Base-by-base conservation (phyloP, 768 basidiomycete species). In the Suillus americanus region DNA sequence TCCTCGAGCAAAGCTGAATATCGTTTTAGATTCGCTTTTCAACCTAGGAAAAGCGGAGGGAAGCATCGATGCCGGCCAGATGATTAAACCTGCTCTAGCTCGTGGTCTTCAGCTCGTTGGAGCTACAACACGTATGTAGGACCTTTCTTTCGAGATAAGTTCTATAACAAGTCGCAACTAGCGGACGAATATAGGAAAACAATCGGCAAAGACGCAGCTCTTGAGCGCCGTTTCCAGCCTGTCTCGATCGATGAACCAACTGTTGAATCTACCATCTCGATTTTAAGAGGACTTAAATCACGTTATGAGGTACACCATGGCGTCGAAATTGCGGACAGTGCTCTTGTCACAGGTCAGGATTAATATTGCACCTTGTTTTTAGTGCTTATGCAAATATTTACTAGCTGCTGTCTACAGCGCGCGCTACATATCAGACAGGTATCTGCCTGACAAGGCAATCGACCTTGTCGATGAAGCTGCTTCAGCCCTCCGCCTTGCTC, bases 391-490 rank as follows among this genome's bases (percentile, higher is more conserved):
- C 41, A 23, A 30, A 54, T 41, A 18, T 62, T 46, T 30, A 62
- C 35, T 33, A 89, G 94, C 95, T 30, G 92, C 94, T 0, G 87
- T 95, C 2, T 95, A 96, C 68, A 81, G 86, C 7, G 87, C 92
- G 28, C 85, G 93, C 20, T 96, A 96, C 71, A 89, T 97, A 67
- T 89, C 93, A 0, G 92, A 94, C 73, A 84, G 94, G 4, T 95
- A 86, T 74, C 82, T 97, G 1, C 95, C 95, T 0, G 95, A 97
- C 77, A 96, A 96, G 73, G 91, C 92, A 12, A 92, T 94, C 50
- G 94, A 97, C 74, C 83, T 97, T 3, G 87, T 98, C 1, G 97
- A 99, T 75, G 97, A 98, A 76, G 95, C 95, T 3, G 91, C 93
- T 1, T 92, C 92, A 2, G 83, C 93, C 0, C 81, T 98, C 5